Evolutionary conservation across 2,329 filamentous ascomycete genomes (phyloP).

Genomic region (Sphaerulina vaccinii): DNA sequence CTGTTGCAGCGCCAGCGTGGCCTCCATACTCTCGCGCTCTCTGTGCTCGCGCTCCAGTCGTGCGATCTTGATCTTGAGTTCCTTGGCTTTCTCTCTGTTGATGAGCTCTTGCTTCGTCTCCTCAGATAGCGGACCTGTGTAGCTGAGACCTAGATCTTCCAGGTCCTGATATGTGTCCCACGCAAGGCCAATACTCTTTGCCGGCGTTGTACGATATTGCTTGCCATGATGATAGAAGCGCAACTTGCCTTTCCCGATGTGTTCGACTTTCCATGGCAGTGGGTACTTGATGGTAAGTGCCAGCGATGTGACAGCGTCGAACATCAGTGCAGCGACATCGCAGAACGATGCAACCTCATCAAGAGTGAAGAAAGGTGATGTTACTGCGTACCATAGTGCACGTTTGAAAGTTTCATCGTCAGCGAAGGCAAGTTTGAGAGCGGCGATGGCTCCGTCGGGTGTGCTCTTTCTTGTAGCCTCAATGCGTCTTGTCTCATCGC

Average conservation of each 20-base stretch:
- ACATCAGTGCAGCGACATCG: conserved; percentile 58
- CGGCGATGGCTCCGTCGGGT: conserved; percentile 58
- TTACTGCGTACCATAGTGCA: conserved; percentile 57
- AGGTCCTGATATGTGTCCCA: conserved; percentile 34
- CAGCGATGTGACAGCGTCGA: conserved; percentile 51
- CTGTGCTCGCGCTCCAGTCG: conserved; percentile 14
- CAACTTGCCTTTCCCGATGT: conserved; percentile 52
- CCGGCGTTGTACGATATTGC: conserved; percentile 30
- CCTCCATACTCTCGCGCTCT: conserved; percentile 17
- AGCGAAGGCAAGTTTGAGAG: conserved; percentile 55
- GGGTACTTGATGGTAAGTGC: conserved; percentile 55
- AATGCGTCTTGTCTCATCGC: conserved; percentile 52
- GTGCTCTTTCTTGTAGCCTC: conserved; percentile 55
- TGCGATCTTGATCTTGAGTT: conserved; percentile 15
- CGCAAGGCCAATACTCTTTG: conserved; percentile 25
- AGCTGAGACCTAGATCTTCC: conserved; percentile 32
- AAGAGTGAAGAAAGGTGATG: conserved; percentile 50
- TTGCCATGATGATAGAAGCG: conserved; percentile 32
- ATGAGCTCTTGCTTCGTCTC: conserved; percentile 18
- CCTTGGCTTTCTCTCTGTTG: conserved; percentile 11
- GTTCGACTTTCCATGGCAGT: conserved; percentile 55
- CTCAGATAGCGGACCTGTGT: conserved; percentile 32
- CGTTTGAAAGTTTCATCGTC: conserved; percentile 51
- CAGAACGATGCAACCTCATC: conserved; percentile 57
- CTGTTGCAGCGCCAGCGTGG: conserved; percentile 11